Conservation (phyloP, 1,284 basidiomycete genomes). For the Boletus sp. region DNA sequence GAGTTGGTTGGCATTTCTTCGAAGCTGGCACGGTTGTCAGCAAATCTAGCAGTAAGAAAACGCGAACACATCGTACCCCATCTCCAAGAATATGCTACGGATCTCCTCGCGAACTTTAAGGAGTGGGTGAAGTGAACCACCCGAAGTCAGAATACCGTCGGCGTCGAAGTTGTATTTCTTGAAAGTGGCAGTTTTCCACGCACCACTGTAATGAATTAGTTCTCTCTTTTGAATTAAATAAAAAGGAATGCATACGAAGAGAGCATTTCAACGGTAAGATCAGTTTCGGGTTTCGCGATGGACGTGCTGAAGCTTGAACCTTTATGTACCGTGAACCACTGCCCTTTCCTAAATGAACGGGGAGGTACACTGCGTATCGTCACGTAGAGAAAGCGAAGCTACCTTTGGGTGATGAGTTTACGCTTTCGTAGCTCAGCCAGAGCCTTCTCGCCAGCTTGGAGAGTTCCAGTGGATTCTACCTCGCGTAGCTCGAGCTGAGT, state of each 20-base stretch:
- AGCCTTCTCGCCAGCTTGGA: slow-evolving; percentile 71
- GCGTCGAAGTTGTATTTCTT: slow-evolving; percentile 99
- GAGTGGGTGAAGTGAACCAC: slow-evolving; percentile 93
- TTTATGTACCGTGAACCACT: slow-evolving; percentile 91
- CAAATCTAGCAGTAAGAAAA: neutral
- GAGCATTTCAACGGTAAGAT: slow-evolving; percentile 95
- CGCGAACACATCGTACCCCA: slow-evolving; percentile 64
- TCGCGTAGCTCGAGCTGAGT: slow-evolving; percentile 77
- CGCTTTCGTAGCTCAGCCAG: slow-evolving; percentile 89
- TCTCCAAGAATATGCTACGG: slow-evolving; percentile 97
- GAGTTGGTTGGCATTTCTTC: slow-evolving; percentile 99
- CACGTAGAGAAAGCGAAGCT: slow-evolving; percentile 2
- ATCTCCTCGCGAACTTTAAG: slow-evolving; percentile 99
- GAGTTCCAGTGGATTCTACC: slow-evolving; percentile 68
- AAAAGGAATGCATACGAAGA: slow-evolving; percentile 59
- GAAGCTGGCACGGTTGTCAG: slow-evolving; percentile 57
- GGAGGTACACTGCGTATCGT: neutral
- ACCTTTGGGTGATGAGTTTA: slow-evolving; percentile 80
- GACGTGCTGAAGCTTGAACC: slow-evolving; percentile 88
- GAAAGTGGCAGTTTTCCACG: slow-evolving; percentile 89
- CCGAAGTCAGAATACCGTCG: slow-evolving; percentile 82
- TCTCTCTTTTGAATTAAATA: slow-evolving; percentile 1
- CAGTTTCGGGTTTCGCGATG: slow-evolving; percentile 96
- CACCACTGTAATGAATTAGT: slow-evolving; percentile 50
- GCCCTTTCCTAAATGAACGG: slow-evolving; percentile 69